A percentile compares a stretch with the other conserved stretches of the same genome.
Conservation (phyloP, 2,329 filamentous ascomycete species). For the Cladosporium oxysporum region DNA sequence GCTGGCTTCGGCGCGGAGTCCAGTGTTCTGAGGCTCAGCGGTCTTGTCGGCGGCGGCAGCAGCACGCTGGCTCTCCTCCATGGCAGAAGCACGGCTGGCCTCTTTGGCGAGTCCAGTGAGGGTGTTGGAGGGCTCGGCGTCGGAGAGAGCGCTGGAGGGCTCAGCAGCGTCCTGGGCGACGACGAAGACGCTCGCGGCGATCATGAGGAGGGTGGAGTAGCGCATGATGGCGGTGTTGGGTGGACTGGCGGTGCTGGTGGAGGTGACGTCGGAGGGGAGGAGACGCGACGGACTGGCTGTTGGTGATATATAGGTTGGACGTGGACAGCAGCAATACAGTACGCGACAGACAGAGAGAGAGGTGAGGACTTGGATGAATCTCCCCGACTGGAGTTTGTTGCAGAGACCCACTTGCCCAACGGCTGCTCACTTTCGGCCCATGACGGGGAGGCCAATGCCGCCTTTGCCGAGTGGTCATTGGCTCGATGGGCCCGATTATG, state of each 20-base stretch:
- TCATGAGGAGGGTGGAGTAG: conserved; percentile 18
- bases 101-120: conserved; percentile 16
- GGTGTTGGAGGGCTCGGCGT: conserved; percentile 11
- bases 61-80: conserved; percentile 19
- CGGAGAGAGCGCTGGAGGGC: not conserved
- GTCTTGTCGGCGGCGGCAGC: conserved; percentile 8
- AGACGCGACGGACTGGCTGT: conserved; percentile 16
- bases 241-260: not conserved
- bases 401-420: conserved; percentile 9
- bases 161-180: conserved; percentile 13
- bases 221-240: conserved; percentile 16
- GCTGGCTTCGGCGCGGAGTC: conserved; percentile 11
- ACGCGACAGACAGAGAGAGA: conserved; percentile 13
- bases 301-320: conserved; percentile 4
- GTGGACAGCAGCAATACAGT: conserved; percentile 16
- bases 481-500: not conserved
- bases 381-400: conserved; percentile 15
- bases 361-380: not conserved
- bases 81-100: conserved; percentile 14
- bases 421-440: conserved; percentile 9
- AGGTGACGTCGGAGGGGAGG: not conserved
- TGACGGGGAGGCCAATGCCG: conserved; percentile 1
- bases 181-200: conserved; percentile 20
- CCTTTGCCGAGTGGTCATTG: conserved; percentile 6
- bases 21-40: conserved; percentile 9